Evolutionary conservation across 305 asterid species (phyloP).

Genomic region (Ajuga reptans): DNA sequence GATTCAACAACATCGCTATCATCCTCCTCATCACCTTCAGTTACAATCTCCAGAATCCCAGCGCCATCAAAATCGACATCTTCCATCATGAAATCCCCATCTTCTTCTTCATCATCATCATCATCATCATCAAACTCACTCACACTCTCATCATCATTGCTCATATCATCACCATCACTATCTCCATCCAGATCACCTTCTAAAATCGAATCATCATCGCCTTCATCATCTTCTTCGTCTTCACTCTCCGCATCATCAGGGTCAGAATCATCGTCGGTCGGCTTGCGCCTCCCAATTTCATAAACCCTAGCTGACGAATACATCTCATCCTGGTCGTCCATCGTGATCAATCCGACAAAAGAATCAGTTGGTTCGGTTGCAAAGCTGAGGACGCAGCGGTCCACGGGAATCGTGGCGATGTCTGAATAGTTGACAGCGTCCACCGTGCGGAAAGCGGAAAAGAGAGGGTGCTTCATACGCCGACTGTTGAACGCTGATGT

Average conservation of each 20-base stretch:
- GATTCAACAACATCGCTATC: conserved; percentile 62
- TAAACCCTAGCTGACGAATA: conserved; percentile 86
- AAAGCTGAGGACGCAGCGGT: conserved; percentile 92
- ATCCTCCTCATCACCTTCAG: conserved; percentile 70
- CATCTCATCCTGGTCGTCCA: conserved; percentile 99
- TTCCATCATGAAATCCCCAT: conserved; percentile 62
- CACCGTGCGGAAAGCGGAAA: conserved; percentile 87
- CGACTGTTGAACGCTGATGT: conserved; percentile 72
- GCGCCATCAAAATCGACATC: conserved; percentile 50
- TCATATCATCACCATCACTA: conserved; percentile 64
- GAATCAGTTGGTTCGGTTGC: conserved; percentile 94
- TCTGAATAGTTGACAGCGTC: conserved; percentile 91
- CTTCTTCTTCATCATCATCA: conserved; percentile 69
- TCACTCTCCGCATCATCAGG: conserved; percentile 96
- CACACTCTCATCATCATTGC: conserved; percentile 51
- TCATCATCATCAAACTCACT: conserved; percentile 68
- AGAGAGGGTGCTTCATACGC: conserved; percentile 87
- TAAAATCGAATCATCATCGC: conserved; percentile 53
- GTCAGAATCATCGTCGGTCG: conserved; percentile 93
- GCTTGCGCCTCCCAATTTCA: conserved; percentile 93
- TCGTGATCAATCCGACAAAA: conserved; percentile 75
- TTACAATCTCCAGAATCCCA: conserved; percentile 61
- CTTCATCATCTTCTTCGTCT: conserved; percentile 83
- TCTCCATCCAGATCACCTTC: conserved; percentile 64
- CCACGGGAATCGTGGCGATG: conserved; percentile 85